Percentiles rank a stretch among this genome's conserved stretches.
These are phyloP conservation scores for Sequoiadendron giganteum DNA, from an alignment of 75 land plant species.

Conservation along the genomic window DNA sequence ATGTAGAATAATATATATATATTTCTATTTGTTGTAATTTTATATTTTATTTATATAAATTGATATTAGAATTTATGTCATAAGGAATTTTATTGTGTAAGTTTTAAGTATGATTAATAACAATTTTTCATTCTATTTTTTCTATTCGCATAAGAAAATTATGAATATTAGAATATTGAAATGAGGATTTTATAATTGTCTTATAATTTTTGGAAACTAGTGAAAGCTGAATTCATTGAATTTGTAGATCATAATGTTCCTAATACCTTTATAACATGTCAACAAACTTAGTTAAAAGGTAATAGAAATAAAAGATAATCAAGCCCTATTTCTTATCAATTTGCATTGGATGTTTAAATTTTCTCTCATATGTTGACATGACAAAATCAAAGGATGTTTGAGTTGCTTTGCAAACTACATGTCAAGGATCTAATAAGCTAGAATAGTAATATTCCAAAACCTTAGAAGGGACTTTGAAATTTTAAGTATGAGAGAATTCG, in stretches of 20 bases:
- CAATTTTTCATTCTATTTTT: too few relatives aligned
- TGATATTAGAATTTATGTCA: too few relatives aligned
- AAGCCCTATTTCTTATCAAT: background rate
- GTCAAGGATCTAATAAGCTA: background rate
- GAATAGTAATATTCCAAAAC: background rate
- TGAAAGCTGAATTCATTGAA: background rate
- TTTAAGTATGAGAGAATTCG: background rate
- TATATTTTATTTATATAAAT: too few relatives aligned
- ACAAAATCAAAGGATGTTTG: background rate
- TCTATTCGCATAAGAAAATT: too few relatives aligned
- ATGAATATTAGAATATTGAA: background rate
- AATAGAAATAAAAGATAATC: too few relatives aligned
- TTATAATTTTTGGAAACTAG: background rate
- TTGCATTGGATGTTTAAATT: background rate
- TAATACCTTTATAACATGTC: background rate
- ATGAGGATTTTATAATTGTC: background rate
- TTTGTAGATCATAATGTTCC: background rate
- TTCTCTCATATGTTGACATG: background rate
- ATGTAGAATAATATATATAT: too few relatives aligned
- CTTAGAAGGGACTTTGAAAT: too few relatives aligned
- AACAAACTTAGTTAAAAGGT: background rate
- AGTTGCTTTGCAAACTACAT: background rate
- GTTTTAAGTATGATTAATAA: too few relatives aligned
- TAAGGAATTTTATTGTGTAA: too few relatives aligned
- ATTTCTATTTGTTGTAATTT: too few relatives aligned